Evolutionary conservation across 176 grass and related monocot species (phyloP).

Genomic region (Canna indica): DNA sequence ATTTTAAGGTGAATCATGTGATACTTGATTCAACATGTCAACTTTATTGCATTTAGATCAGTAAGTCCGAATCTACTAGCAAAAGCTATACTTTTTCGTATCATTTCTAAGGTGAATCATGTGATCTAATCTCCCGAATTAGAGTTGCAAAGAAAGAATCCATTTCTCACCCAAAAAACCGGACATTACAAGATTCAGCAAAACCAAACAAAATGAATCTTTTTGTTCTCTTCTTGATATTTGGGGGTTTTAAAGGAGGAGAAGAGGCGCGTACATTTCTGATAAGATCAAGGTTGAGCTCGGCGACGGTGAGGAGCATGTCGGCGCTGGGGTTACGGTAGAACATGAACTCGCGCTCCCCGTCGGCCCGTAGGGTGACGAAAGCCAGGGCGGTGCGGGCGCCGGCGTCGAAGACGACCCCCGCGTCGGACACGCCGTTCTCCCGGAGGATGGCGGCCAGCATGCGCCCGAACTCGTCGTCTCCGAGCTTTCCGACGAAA

Average conservation of each 20-base stretch:
- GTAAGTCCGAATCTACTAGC: neutral
- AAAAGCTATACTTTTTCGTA: neutral
- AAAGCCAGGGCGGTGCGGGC: conserved; percentile 96
- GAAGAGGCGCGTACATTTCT: conserved; percentile 2
- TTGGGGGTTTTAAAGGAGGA: neutral
- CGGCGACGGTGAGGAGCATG: conserved; percentile 77
- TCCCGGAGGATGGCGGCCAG: conserved; percentile 79
- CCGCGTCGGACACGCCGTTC: conserved; percentile 70
- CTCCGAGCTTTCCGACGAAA: conserved; percentile 89
- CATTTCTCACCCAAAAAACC: neutral
- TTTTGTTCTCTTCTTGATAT: neutral
- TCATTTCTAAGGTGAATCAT: neutral
- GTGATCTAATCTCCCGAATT: neutral
- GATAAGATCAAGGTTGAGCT: conserved; percentile 89
- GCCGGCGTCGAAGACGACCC: conserved; percentile 68
- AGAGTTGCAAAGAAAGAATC: neutral
- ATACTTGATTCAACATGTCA: neutral
- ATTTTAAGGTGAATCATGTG: too few species aligned
- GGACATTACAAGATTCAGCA: neutral
- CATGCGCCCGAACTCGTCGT: conserved; percentile 96
- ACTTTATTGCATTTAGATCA: neutral
- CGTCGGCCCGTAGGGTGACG: conserved; percentile 79
- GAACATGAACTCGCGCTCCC: conserved; percentile 99
- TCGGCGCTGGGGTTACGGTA: conserved; percentile 98
- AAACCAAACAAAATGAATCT: neutral